Evolutionary conservation across 2,329 filamentous ascomycete genomes (phyloP).

Genomic region (Zarea fungicola): DNA sequence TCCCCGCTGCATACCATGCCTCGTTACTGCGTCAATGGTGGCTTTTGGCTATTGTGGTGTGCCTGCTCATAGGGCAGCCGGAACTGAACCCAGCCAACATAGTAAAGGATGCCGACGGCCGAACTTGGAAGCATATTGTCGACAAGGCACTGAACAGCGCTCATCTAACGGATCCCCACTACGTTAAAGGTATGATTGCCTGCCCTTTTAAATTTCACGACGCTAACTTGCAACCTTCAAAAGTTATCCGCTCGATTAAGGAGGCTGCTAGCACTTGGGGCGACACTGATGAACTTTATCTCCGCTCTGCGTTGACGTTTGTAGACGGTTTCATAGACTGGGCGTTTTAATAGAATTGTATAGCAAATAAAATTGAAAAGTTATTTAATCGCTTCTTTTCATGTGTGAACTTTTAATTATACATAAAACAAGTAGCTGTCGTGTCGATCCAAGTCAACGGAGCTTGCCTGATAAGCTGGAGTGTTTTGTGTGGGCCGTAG

Average conservation of each 20-base stretch:
- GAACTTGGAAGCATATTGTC: constrained; percentile 73
- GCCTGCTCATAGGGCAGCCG: constrained; percentile 70
- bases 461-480: not conserved
- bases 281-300: constrained; percentile 59
- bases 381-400: not conserved
- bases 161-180: constrained; percentile 72
- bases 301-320: constrained; percentile 66
- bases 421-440: no score
- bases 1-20: constrained; percentile 69
- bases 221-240: constrained; percentile 12
- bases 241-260: constrained; percentile 68
- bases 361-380: not conserved
- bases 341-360: constrained; percentile 34
- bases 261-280: constrained; percentile 72
- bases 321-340: constrained; percentile 69
- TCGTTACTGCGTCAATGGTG: constrained; percentile 81
- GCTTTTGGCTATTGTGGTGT: constrained; percentile 73
- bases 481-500: constrained; percentile 1
- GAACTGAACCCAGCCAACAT: constrained; percentile 63
- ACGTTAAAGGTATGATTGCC: constrained; percentile 63
- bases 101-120: constrained; percentile 51
- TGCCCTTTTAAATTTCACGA: not conserved
- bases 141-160: constrained; percentile 63
- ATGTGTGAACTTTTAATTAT: no score
- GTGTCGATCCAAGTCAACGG: no score